Percentiles rank a stretch among this genome's conserved stretches.
phyloP scores from a whole-genome alignment of 345 rosid genomes.

The Lepidium aucheri region DNA sequence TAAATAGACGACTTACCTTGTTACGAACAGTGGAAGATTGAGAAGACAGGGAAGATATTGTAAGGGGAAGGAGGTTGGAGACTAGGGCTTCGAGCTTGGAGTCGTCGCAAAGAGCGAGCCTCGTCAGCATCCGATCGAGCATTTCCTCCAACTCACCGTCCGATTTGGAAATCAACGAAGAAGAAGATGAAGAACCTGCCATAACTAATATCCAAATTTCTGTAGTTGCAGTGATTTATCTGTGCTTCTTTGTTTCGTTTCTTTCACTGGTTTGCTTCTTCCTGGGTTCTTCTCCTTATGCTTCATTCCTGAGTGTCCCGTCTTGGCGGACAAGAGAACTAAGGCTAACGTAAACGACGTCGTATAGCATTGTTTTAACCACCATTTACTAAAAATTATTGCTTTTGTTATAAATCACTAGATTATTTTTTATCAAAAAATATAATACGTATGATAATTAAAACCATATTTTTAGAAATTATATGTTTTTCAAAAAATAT shows the following conservation, averaged over 20 bases:
- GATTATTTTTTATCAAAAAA: too few species aligned
- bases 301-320: neutral
- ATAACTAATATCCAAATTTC: conserved; percentile 14
- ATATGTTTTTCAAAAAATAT: too few species aligned
- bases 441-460: too few species aligned
- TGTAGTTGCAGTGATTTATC: neutral
- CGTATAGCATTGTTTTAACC: too few species aligned
- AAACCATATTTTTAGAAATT: too few species aligned
- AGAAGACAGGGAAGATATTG: conserved; percentile 71
- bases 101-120: conserved; percentile 86
- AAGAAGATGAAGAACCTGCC: conserved; percentile 42
- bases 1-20: conserved; percentile 41
- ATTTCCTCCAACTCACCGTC: conserved; percentile 71
- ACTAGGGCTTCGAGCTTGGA: conserved; percentile 66
- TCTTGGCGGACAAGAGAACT: conserved; percentile 18
- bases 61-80: conserved; percentile 69
- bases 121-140: conserved; percentile 91
- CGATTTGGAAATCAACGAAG: conserved; percentile 37
- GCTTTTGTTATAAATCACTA: too few species aligned
- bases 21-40: conserved; percentile 53
- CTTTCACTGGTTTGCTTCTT: conserved; percentile 8
- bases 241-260: neutral
- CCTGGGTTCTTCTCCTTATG: conserved; percentile 8
- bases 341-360: neutral
- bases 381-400: too few species aligned